A percentile compares a stretch with the other conserved stretches of the same genome.
phyloP scores from a whole-genome alignment of 345 rosid species.

The Toxicodendron radicans region DNA sequence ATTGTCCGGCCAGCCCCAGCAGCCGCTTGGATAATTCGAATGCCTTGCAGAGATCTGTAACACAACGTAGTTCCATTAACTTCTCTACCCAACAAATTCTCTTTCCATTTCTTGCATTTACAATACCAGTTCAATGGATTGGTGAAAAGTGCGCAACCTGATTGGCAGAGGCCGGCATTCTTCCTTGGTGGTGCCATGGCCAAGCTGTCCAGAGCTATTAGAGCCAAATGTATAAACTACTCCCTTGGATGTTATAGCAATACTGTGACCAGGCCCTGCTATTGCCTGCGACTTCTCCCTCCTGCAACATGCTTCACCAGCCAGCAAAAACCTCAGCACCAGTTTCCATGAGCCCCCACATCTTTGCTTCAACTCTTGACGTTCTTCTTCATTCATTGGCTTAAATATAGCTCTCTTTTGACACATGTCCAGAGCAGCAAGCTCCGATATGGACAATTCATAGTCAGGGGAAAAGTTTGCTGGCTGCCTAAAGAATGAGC shows the following conservation, averaged over 20 bases:
- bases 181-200: slow-evolving; percentile 83
- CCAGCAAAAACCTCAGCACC: slow-evolving; percentile 75
- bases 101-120: slow-evolving; percentile 30
- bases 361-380: slow-evolving; percentile 59
- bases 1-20: slow-evolving; percentile 85
- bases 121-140: slow-evolving; percentile 30
- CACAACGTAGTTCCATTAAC: slow-evolving; percentile 53
- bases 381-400: slow-evolving; percentile 67
- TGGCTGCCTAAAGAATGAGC: slow-evolving; percentile 93
- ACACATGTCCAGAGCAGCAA: slow-evolving; percentile 97
- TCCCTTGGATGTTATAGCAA: slow-evolving; percentile 76
- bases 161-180: slow-evolving; percentile 77
- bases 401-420: slow-evolving; percentile 75
- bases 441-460: slow-evolving; percentile 80
- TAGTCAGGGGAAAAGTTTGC: slow-evolving; percentile 81
- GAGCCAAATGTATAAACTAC: slow-evolving; percentile 83
- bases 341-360: slow-evolving; percentile 98
- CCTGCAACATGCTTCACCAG: slow-evolving; percentile 84
- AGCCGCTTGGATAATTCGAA: slow-evolving; percentile 93
- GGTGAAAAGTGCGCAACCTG: slow-evolving; percentile 63
- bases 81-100: slow-evolving; percentile 26
- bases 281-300: slow-evolving; percentile 93
- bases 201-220: slow-evolving; percentile 87
- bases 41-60: slow-evolving; percentile 90
- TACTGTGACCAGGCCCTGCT: slow-evolving; percentile 97